Base-by-base conservation (phyloP, 176 grass and related monocot genomes). In the Juncus inflexus region DNA sequence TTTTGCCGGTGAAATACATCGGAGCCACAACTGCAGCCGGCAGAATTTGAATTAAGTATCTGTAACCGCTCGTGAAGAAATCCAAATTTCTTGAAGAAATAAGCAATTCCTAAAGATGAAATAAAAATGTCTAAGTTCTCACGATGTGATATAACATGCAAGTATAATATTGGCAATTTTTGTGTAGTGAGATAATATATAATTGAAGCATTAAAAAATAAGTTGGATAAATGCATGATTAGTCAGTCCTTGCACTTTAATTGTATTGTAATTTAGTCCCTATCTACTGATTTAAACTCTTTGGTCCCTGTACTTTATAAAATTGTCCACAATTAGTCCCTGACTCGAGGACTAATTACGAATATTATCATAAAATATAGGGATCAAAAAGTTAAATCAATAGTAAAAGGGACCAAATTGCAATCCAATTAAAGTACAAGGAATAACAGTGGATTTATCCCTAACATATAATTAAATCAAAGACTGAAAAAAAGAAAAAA, bases 21-120 rank as follows among this genome's bases (percentile, higher is more conserved):
- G 92, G 87, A 75, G 92, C 92, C 73, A 91, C 92, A 83, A 91
- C 87, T 67, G 87, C 92, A 75, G 87, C 92, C 65, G 92, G 92
- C 43, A 97, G 71, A 74, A 97, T 83, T 66, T 97, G 87, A 79
- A 97, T 97, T 58, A 97, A 78, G 80, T 97, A 97, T 49, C 84
- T 79, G 52, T 97, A 97, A 62, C 92, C 87, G 79, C 6, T 91
- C 60, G 92, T 97, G 80, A 97, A 91, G 67, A 97, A 97, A 7
- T 91, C 82, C 72, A 97, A 80, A 80, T 97, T 97, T 42, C 92
- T 79, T 70, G 92, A 97, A 70, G 84, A 72, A 77, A 97, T 72
- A 63, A 97, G 65, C 60, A 97, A 66, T 97, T 97, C 76, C 92
- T 97, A 70, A 12, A 82, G 74, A 12, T 84, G 16, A 76, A 60